Conservation (phyloP, 1,139 yeast genomes). For the Lodderomyces jiufengensis region DNA sequence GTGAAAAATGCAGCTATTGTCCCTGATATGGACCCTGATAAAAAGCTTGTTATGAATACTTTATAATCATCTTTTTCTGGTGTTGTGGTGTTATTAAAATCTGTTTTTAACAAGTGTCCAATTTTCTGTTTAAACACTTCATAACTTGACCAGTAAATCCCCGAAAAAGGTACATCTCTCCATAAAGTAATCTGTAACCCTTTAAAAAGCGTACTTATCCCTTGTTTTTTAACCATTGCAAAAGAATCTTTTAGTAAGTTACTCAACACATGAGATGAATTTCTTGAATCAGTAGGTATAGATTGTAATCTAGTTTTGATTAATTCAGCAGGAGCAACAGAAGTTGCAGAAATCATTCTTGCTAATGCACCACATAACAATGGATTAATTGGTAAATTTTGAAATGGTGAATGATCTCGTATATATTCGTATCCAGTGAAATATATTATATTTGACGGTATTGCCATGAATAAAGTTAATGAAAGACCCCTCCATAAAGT, state of each 20-base stretch:
- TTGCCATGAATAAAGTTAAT: constrained; percentile 79
- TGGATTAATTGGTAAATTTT: constrained; percentile 58
- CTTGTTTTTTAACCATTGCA: constrained; percentile 52
- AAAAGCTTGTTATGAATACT: constrained; percentile 68
- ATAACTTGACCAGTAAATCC: constrained; percentile 89
- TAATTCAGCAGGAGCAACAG: constrained; percentile 84
- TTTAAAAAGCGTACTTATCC: constrained; percentile 65
- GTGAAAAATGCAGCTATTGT: constrained; percentile 80
- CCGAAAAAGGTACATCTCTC: constrained; percentile 97
- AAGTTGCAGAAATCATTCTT: constrained; percentile 77
- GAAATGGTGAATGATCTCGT: constrained; percentile 68
- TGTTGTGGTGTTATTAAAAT: constrained; percentile 17
- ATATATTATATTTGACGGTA: constrained; percentile 90
- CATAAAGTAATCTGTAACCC: constrained; percentile 87
- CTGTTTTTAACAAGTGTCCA: constrained; percentile 22
- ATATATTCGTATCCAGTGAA: constrained; percentile 90
- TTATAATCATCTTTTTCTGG: constrained; percentile 37
- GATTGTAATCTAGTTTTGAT: constrained; percentile 87
- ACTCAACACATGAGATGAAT: constrained; percentile 37
- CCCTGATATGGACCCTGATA: constrained; percentile 86
- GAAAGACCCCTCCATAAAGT: constrained; percentile 91
- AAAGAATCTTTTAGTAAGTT: constrained; percentile 56
- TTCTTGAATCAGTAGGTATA: constrained; percentile 48
- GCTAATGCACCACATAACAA: constrained; percentile 84
- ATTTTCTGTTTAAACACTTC: constrained; percentile 43